A percentile compares a stretch with the other conserved stretches of the same genome.
These are phyloP conservation scores for Trypanosoma platydactyli DNA, from an alignment of 208 protist species.

Conservation along the genomic window DNA sequence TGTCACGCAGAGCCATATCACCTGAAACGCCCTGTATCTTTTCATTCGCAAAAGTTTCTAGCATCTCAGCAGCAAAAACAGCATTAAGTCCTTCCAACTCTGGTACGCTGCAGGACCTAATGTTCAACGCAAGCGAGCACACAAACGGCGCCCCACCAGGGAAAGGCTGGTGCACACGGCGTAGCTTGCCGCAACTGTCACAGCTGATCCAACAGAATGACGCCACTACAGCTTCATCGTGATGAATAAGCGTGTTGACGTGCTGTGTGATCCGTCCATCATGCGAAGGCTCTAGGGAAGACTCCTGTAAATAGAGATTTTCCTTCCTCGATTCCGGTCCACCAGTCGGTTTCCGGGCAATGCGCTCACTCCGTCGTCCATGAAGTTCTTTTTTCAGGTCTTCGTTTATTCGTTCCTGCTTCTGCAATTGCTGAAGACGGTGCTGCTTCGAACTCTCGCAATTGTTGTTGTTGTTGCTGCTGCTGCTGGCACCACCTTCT, in stretches of 20 bases:
- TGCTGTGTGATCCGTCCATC: constrained; percentile 16
- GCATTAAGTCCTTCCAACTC: constrained; percentile 48
- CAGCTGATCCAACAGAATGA: constrained; percentile 81
- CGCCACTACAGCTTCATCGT: constrained; percentile 46
- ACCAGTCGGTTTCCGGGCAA: constrained; percentile 14
- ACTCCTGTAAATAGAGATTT: constrained; percentile 1
- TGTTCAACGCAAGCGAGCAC: constrained; percentile 48
- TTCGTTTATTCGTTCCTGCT: constrained; percentile 44
- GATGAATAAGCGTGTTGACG: constrained; percentile 41
- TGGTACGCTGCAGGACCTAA: constrained; percentile 50
- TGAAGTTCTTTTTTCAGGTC: constrained; percentile 53
- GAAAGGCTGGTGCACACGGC: constrained; percentile 82
- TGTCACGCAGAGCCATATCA: constrained; percentile 17
- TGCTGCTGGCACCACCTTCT: neutral
- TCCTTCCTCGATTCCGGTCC: constrained; percentile 4
- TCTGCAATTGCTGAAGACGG: constrained; percentile 8
- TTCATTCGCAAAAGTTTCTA: neutral
- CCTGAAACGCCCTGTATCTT: neutral
- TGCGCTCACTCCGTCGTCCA: constrained; percentile 42
- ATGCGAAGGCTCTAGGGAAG: neutral
- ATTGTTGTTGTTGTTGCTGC: neutral
- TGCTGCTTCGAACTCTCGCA: neutral
- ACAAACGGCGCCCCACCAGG: constrained; percentile 82
- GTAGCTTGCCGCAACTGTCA: constrained; percentile 75
- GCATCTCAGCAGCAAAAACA: constrained; percentile 1